Evolutionary conservation across 2,329 filamentous ascomycete genomes (phyloP).

Genomic region (Aureobasidium sp.): DNA sequence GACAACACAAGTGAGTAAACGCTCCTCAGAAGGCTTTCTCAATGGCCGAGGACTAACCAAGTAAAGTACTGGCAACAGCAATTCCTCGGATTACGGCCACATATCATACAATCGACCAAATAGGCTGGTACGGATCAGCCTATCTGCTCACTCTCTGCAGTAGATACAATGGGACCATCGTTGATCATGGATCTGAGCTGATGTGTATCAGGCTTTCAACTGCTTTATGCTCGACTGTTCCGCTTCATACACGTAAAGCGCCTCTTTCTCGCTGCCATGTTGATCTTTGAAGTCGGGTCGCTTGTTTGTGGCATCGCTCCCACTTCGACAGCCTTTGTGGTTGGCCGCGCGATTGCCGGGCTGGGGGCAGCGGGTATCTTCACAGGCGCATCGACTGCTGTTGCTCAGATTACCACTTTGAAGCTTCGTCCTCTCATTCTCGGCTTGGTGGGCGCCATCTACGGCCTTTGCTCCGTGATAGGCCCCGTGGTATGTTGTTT

Average conservation of each 20-base stretch:
- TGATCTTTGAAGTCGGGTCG: constrained; percentile 47
- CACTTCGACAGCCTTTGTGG: constrained; percentile 43
- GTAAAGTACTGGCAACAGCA: too few relatives aligned
- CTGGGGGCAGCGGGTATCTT: constrained; percentile 46
- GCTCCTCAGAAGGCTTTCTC: too few relatives aligned
- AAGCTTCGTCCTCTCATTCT: constrained; percentile 42
- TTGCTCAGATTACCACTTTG: constrained; percentile 40
- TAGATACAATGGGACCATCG: too few relatives aligned
- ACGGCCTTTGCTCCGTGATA: constrained; percentile 42
- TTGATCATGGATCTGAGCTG: not conserved
- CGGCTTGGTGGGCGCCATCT: constrained; percentile 40
- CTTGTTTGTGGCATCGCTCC: constrained; percentile 46
- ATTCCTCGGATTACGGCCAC: constrained; percentile 35
- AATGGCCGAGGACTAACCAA: too few relatives aligned
- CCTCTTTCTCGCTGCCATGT: constrained; percentile 38
- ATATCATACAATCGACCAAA: constrained; percentile 40
- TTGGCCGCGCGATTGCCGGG: constrained; percentile 46
- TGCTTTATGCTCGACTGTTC: constrained; percentile 43
- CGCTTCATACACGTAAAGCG: constrained; percentile 39
- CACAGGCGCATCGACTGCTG: constrained; percentile 42
- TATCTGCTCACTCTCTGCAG: constrained; percentile 29
- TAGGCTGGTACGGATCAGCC: constrained; percentile 38
- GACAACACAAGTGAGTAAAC: not conserved
- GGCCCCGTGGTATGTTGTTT: constrained; percentile 23
- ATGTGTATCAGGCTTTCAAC: constrained; percentile 29